Conservation (phyloP, 495 filamentous ascomycete genomes). For the Penicillium lagena region DNA sequence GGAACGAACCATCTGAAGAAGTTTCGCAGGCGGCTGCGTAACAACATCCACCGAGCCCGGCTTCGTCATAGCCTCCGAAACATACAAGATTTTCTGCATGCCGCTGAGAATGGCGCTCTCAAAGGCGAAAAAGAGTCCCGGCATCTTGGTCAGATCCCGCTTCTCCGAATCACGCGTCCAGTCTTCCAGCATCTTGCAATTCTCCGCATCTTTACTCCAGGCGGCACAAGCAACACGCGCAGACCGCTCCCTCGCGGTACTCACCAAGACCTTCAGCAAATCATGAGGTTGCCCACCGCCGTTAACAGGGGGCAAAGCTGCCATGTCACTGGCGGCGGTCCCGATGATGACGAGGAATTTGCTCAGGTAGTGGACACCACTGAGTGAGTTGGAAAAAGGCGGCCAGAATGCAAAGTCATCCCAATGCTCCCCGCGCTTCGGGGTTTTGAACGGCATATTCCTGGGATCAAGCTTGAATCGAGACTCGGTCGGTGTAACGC, state of each 20-base stretch:
- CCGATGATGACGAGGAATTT: slow-evolving; percentile 76
- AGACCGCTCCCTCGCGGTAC: slow-evolving; percentile 74
- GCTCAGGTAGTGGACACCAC: slow-evolving; percentile 77
- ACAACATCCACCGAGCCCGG: slow-evolving; percentile 66
- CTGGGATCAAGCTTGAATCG: slow-evolving; percentile 73
- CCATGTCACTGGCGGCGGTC: slow-evolving; percentile 81
- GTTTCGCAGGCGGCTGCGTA: slow-evolving; percentile 70
- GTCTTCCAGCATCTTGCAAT: slow-evolving; percentile 83
- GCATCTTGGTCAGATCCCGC: slow-evolving; percentile 85
- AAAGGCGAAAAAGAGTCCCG: slow-evolving; percentile 69
- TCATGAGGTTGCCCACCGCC: slow-evolving; percentile 54
- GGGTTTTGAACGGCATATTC: slow-evolving; percentile 70
- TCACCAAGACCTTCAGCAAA: slow-evolving; percentile 63
- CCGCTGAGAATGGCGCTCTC: slow-evolving; percentile 69
- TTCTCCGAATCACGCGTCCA: slow-evolving; percentile 78
- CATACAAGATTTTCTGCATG: slow-evolving; percentile 91
- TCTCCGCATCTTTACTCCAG: slow-evolving; percentile 84
- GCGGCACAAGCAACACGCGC: slow-evolving; percentile 72
- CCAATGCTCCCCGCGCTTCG: slow-evolving; percentile 71
- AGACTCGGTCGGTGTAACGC: slow-evolving; percentile 50
- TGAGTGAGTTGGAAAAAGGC: slow-evolving; percentile 81
- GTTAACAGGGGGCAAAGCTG: slow-evolving; percentile 57
- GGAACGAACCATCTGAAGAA: slow-evolving; percentile 75
- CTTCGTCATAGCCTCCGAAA: slow-evolving; percentile 73
- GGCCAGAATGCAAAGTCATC: slow-evolving; percentile 98